Evolutionary conservation across 805 yeast genomes (phyloP).

Genomic region (Isabelozyma heimii): DNA sequence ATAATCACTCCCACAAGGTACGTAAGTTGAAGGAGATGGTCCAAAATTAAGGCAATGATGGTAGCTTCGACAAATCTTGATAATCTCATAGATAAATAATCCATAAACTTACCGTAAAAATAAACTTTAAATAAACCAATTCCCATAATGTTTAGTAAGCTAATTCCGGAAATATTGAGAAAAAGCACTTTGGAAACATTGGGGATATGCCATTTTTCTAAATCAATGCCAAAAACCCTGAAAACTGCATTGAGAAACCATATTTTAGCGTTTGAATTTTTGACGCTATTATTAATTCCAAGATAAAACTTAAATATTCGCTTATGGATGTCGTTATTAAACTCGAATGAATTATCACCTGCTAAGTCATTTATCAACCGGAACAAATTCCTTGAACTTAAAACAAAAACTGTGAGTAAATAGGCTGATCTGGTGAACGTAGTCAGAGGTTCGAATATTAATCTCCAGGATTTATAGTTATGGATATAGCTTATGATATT

Average conservation of each 20-base stretch:
- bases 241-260: constrained; percentile 5
- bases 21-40: constrained; percentile 60
- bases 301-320: constrained; percentile 26
- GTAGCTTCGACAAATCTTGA: constrained; percentile 13
- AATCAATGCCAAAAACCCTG: background rate
- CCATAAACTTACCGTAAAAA: constrained; percentile 11
- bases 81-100: constrained; percentile 9
- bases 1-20: constrained; percentile 64
- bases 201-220: constrained; percentile 14
- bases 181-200: constrained; percentile 19
- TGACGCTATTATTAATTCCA: constrained; percentile 18
- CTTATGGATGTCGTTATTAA: constrained; percentile 15
- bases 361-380: constrained; percentile 26
- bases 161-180: constrained; percentile 14
- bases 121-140: constrained; percentile 5
- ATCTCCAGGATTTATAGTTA: constrained; percentile 20
- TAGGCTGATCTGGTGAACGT: constrained; percentile 18
- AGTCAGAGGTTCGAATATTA: constrained; percentile 25
- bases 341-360: constrained; percentile 17
- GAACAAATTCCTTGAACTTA: constrained; percentile 29
- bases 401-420: constrained; percentile 20
- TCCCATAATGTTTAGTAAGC: constrained; percentile 5
- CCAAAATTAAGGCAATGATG: constrained; percentile 49
- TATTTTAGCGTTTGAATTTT: background rate
- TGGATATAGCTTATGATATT: constrained; percentile 16